Evolutionary conservation across 2,329 filamentous ascomycete species (phyloP), one percentile per base, ranked within the genome.

Genomic region (Calycina marina): DNA sequence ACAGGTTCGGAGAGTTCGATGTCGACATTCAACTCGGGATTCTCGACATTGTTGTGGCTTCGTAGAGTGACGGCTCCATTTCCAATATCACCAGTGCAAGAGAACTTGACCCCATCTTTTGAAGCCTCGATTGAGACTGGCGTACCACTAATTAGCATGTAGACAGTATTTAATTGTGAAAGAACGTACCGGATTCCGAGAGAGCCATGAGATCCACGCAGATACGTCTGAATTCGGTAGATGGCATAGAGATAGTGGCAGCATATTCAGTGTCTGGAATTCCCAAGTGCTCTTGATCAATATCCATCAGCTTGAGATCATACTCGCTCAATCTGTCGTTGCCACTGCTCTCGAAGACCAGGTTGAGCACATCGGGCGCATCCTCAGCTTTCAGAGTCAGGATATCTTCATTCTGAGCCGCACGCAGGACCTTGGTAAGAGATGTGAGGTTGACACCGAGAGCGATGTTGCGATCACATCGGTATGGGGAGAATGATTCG

Each of bases 281-380:
- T 41, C 90, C 90, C 60, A 98, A 65, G 59, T 98, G 90, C 69
- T 98, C 90, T 65, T 98, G 92, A 62, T 98, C 90, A 58, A 98
- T 98, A 58, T 98, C 90, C 90, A 98, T 98, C 57, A 98, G 76
- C 71, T 98, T 98, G 61, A 98, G 81, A 60, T 98, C 90, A 59
- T 98, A 98, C 67, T 98, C 92, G 71, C 83, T 93, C 55, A 98
- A 72, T 46, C 90, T 72, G 60, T 98, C 90, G 51, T 73, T 81
- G 53, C 79, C 75, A 45, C 71, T 65, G 66, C 76, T 93, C 74
- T 98, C 92, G 55, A 98, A 98, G 48, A 86, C 72, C 44, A 98
- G 67, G 68, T 93, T 96, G 49, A 98, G 76, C 30, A 86, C 83
- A 60, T 98, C 90, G 29, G 90, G 90, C 24, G 84, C 78, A 58